A percentile compares a stretch with the other conserved stretches of the same genome.
Conservation (phyloP, 2,329 filamentous ascomycete species). For the Tolypocladium endophyticum region DNA sequence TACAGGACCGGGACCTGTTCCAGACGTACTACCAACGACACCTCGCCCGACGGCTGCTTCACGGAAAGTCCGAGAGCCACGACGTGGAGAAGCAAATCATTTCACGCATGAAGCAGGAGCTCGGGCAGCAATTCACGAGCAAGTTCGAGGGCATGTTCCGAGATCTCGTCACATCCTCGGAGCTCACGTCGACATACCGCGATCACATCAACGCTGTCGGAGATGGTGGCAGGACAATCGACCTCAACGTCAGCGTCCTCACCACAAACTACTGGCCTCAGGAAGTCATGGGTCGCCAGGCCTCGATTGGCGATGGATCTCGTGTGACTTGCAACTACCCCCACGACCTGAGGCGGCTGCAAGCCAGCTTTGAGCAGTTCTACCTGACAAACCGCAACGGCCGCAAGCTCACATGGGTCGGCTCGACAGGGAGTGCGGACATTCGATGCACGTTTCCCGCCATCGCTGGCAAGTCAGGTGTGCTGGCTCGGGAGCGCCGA, state of each 20-base stretch:
- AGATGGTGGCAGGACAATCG: conserved; percentile 45
- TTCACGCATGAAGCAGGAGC: conserved; percentile 89
- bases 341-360: conserved; percentile 59
- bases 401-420: conserved; percentile 75
- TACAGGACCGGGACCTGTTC: conserved; percentile 88
- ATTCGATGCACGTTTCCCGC: conserved; percentile 70
- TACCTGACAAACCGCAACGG: conserved; percentile 84
- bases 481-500: conserved; percentile 52
- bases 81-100: conserved; percentile 96
- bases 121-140: conserved; percentile 85
- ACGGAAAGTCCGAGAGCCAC: conserved; percentile 80
- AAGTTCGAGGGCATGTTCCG: conserved; percentile 98
- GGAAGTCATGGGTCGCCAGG: conserved; percentile 63
- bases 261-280: conserved; percentile 94
- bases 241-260: conserved; percentile 74
- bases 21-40: conserved; percentile 98
- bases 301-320: conserved; percentile 37
- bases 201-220: conserved; percentile 47
- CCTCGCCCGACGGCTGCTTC: conserved; percentile 74
- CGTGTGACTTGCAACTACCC: conserved; percentile 58
- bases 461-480: conserved; percentile 56
- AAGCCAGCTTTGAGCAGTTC: conserved; percentile 78
- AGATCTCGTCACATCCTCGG: conserved; percentile 81
- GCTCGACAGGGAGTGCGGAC: conserved; percentile 66
- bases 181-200: conserved; percentile 69